Evolutionary conservation across 192 early-diverging fungal genomes (phyloP).

Genomic region (Podila minutissima): DNA sequence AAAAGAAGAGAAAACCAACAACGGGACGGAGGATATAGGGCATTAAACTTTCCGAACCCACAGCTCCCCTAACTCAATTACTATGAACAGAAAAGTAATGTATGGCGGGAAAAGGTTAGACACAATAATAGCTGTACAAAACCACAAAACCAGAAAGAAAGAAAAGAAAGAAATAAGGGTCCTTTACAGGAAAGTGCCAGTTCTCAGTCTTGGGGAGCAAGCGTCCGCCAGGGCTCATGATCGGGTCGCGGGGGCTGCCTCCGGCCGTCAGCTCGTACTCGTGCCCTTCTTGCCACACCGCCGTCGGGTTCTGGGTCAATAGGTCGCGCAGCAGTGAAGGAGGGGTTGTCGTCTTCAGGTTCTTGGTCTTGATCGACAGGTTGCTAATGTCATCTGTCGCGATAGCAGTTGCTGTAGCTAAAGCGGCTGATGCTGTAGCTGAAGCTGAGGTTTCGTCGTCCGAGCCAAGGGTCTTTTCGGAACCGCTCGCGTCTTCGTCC

Average conservation of each 20-base stretch:
- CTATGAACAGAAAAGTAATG: no score
- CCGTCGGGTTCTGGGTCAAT: slow-evolving; percentile 7
- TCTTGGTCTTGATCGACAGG: slow-evolving; percentile 31
- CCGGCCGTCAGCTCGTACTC: slow-evolving; percentile 40
- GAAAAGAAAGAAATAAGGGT: background rate
- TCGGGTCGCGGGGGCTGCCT: slow-evolving; percentile 43
- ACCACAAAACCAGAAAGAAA: background rate
- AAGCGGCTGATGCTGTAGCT: background rate
- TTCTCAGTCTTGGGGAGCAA: slow-evolving; percentile 38
- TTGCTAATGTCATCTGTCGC: background rate
- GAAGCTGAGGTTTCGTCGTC: background rate
- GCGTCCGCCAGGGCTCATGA: slow-evolving; percentile 42
- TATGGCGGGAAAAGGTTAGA: no score
- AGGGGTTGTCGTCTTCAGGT: slow-evolving; percentile 9
- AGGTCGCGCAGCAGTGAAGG: slow-evolving; percentile 28
- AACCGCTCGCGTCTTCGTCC: no score
- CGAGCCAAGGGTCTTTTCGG: background rate
- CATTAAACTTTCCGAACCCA: no score
- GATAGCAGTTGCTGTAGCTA: background rate
- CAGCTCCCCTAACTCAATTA: no score
- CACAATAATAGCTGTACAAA: no score
- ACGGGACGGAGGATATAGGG: no score
- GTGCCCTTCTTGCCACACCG: slow-evolving; percentile 36
- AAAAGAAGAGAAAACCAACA: no score
- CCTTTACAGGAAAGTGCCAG: slow-evolving; percentile 47